Evolutionary conservation across 139 green algal species (phyloP), one percentile per base, ranked within the genome.

Genomic region (Chlamydomonas incerta): DNA sequence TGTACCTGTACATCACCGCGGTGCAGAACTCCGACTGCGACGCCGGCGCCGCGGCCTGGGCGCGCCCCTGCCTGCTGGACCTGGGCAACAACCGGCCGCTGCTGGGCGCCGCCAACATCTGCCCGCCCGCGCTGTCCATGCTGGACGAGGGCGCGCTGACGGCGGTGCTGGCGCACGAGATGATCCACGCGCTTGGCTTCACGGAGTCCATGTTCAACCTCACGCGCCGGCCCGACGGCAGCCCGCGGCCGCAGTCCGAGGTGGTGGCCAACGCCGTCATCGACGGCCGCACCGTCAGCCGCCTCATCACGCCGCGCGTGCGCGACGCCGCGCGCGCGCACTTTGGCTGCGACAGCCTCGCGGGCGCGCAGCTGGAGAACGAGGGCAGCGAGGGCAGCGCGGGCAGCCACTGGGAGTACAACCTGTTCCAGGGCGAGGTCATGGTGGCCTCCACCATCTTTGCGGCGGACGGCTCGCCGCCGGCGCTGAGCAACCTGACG

Each of bases 341-440:
- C 37, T 96, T 95, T 81, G 80, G 74, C 33, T 96, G 93, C 85
- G 33, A 41, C 18, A 71, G 60, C 15, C 50, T 96, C 50, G 67
- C 86, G 52, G 93, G 93, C 0, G 93, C 90, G 33, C 83, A 91
- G 62, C 86, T 96, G 47, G 93, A 96, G 86, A 86, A 95, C 75
- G 85, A 95, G 58, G 93, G 93, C 26, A 91, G 90, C 1, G 80
- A 46, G 41, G 93, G 93, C 74, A 93, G 87, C 41, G 92, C 88
- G 29, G 83, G 80, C 26, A 89, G 79, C 23, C 93, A 96, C 86
- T 96, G 93, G 93, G 93, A 96, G 81, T 90, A 92, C 71, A 76
- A 67, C 33, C 83, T 74, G 65, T 92, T 88, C 82, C 88, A 91
- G 87, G 90, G 88, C 10, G 92, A 95, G 83, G 62, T 95, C 26